Evolutionary conservation across 23 red algal genomes (phyloP).

Genomic region (Gracilaria gracilis): DNA sequence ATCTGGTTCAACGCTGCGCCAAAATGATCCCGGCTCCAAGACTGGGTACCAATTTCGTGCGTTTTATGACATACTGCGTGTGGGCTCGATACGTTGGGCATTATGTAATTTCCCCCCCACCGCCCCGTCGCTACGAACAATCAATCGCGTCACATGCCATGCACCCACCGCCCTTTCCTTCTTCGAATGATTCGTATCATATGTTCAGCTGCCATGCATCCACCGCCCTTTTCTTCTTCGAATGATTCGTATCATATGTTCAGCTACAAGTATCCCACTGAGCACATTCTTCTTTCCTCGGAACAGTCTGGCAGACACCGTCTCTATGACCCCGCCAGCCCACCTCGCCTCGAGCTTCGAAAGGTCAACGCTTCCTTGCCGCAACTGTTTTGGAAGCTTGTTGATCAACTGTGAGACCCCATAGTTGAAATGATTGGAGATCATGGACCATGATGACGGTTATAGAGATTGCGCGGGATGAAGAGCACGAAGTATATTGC

Average conservation of each 20-base stretch:
- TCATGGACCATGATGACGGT: no score
- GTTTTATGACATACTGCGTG: no score
- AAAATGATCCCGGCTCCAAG: no score
- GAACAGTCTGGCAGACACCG: slow-evolving; percentile 40
- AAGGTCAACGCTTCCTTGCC: slow-evolving; percentile 35
- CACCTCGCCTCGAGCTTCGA: slow-evolving; percentile 47
- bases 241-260: slow-evolving; percentile 68
- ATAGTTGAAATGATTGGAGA: no score
- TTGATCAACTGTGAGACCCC: slow-evolving; percentile 45
- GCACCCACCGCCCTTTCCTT: no score
- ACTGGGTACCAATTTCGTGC: no score
- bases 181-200: no score
- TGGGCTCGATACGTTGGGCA: no score
- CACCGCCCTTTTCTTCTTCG: slow-evolving; percentile 33
- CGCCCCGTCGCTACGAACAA: slow-evolving; percentile 68
- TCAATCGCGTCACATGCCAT: slow-evolving; percentile 30
- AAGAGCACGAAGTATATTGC: no score
- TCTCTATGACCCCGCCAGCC: slow-evolving; percentile 42
- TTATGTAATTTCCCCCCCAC: slow-evolving; percentile 60
- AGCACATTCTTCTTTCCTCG: slow-evolving; percentile 29
- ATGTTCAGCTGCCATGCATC: no score
- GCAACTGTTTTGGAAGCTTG: slow-evolving; percentile 54
- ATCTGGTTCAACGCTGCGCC: no score
- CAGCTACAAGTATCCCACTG: slow-evolving; percentile 48
- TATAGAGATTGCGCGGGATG: no score